A percentile compares a stretch with the other conserved stretches of the same genome.
Conservation (phyloP, 257 asterid species). For the Cordia subcordata region DNA sequence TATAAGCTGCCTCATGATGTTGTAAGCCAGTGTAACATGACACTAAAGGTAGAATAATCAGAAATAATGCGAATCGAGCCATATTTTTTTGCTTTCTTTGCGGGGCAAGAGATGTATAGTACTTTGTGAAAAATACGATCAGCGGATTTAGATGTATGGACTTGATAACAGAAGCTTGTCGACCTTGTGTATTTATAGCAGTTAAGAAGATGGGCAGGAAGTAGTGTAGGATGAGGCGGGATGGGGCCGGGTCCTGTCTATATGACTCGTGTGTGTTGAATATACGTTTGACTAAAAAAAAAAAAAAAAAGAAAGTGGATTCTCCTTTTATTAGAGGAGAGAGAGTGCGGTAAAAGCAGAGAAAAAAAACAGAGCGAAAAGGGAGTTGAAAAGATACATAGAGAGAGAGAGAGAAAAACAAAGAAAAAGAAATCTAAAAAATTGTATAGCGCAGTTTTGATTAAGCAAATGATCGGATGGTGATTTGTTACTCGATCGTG, state of each 20-base stretch:
- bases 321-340: too few relatives aligned
- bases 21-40: slow-evolving; percentile 11
- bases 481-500: too few relatives aligned
- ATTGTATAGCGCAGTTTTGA: too few relatives aligned
- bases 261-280: slow-evolving; percentile 18
- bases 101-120: neutral
- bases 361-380: too few relatives aligned
- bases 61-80: neutral
- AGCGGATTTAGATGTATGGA: neutral
- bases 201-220: neutral
- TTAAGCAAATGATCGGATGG: too few relatives aligned
- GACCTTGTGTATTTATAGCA: slow-evolving; percentile 7
- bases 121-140: neutral
- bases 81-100: neutral
- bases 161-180: neutral
- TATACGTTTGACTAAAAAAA: too few relatives aligned
- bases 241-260: too few relatives aligned
- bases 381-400: too few relatives aligned
- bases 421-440: too few relatives aligned
- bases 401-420: too few relatives aligned
- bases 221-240: too few relatives aligned
- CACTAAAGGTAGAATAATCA: slow-evolving; percentile 2
- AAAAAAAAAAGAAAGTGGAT: slow-evolving; percentile 12
- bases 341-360: too few relatives aligned
- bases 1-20: neutral